Evolutionary conservation across 495 filamentous ascomycete species (phyloP).

Genomic region (Penicillium parvum): DNA sequence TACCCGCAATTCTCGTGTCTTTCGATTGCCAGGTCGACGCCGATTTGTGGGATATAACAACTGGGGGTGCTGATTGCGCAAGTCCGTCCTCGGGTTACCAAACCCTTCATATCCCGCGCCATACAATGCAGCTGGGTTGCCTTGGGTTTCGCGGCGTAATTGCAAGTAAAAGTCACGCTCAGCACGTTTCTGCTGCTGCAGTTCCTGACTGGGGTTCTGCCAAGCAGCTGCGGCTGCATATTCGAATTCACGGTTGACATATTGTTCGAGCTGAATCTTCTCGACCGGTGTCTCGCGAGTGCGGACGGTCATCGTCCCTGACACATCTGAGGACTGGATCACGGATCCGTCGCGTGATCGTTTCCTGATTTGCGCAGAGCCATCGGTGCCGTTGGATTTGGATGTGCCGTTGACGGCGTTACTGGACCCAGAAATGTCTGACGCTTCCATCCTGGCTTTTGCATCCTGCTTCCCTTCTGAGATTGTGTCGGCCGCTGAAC

Average conservation of each 20-base stretch:
- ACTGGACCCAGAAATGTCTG: conserved; percentile 35
- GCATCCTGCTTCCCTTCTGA: conserved; percentile 56
- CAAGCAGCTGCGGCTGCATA: conserved; percentile 53
- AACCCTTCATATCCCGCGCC: conserved; percentile 86
- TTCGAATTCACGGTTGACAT: conserved; percentile 69
- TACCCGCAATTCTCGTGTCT: conserved; percentile 64
- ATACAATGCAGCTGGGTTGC: conserved; percentile 58
- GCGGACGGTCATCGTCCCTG: conserved; percentile 27
- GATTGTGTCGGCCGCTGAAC: conserved; percentile 34
- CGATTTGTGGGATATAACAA: conserved; percentile 73
- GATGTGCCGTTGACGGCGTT: conserved; percentile 32
- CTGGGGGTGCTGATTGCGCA: conserved; percentile 44
- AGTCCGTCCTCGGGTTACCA: conserved; percentile 79
- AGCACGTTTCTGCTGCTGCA: conserved; percentile 47
- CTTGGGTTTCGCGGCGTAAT: conserved; percentile 44
- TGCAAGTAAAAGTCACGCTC: conserved; percentile 52
- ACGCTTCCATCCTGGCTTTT: conserved; percentile 52
- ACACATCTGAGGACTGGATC: conserved; percentile 26
- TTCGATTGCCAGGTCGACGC: conserved; percentile 67
- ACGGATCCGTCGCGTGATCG: conserved; percentile 57
- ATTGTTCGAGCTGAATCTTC: conserved; percentile 66
- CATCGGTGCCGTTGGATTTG: conserved; percentile 38
- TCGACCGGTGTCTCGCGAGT: conserved; percentile 41
- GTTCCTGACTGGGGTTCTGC: conserved; percentile 42
- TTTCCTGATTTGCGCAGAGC: conserved; percentile 47